Conservation (phyloP, 2,329 filamentous ascomycete genomes). For the Claviceps sp. region DNA sequence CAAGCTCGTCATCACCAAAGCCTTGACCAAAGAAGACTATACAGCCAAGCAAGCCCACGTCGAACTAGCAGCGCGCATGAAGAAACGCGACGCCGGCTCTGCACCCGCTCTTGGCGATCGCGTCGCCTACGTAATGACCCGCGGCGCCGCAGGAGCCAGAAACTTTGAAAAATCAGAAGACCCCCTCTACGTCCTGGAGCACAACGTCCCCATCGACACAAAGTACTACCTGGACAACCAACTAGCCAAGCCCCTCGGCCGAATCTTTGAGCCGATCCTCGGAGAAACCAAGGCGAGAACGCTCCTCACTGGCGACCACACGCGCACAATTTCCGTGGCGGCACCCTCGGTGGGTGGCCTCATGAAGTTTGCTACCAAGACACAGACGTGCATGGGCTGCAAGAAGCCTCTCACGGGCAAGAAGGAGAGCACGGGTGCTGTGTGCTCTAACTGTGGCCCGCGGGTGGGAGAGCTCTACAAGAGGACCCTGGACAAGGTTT, state of each 20-base stretch:
- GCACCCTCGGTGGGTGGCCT: slow-evolving; percentile 83
- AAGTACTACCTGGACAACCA: slow-evolving; percentile 99
- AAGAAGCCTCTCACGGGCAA: slow-evolving; percentile 84
- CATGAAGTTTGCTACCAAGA: slow-evolving; percentile 98
- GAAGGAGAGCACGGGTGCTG: slow-evolving; percentile 69
- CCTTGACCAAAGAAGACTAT: slow-evolving; percentile 81
- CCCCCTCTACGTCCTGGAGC: slow-evolving; percentile 89
- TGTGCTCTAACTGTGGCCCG: slow-evolving; percentile 74
- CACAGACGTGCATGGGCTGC: slow-evolving; percentile 95
- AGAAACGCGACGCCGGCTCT: slow-evolving; percentile 88
- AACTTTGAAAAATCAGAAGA: slow-evolving; percentile 98
- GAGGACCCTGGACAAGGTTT: slow-evolving; percentile 75
- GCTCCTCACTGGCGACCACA: slow-evolving; percentile 84
- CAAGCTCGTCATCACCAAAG: slow-evolving; percentile 97
- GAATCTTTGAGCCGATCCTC: slow-evolving; percentile 96
- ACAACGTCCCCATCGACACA: slow-evolving; percentile 96
- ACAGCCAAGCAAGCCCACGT: slow-evolving; percentile 44
- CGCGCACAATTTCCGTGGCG: slow-evolving; percentile 83
- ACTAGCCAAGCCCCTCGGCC: slow-evolving; percentile 79
- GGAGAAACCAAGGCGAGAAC: slow-evolving; percentile 83
- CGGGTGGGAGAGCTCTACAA: slow-evolving; percentile 88
- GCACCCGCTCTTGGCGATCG: slow-evolving; percentile 87
- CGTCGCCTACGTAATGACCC: slow-evolving; percentile 96
- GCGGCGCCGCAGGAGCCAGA: slow-evolving; percentile 75
- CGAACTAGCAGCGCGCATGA: slow-evolving; percentile 17